Evolutionary conservation across 345 rosid species (phyloP), one percentile per base, ranked within the genome.

Genomic region (Clausena lansium): DNA sequence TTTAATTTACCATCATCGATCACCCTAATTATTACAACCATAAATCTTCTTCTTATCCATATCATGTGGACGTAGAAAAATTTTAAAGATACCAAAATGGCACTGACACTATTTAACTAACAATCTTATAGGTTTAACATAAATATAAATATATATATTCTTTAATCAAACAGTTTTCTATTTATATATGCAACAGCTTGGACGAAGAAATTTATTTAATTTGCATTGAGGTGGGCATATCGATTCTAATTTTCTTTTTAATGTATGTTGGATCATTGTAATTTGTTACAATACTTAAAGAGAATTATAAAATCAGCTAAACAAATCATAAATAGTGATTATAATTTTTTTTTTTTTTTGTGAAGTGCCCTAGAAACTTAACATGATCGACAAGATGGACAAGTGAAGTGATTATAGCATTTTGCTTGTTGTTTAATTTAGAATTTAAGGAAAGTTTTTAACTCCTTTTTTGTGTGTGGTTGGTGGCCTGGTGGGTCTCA

Each of bases 401-500:
- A 30, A 4, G 36, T 13, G 69, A 33, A 19, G 36, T 19, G 69
- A 66, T 2, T 8, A 4, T 36, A 36, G 38, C n/a, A 67, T 9
- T 67, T 36, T 20, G 39, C n/a, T n/a, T 36, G 1, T 38, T 22
- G 50, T n/a, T 67, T 67, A 24, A 4, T 10, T 22, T 15, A 2
- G 19, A 63, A 30, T 28, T 59, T 3, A 28, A 61, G 35, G 2
- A 17, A 14, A 63, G 6, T 4, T 15, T 4, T 30, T 32, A 20
- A 6, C 2, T 68, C 27, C 5, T 25, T 11, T 33, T 32, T 19
- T 17, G 19, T 9, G 28, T 1, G 38, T 20, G 79, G 73, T 67
- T 76, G 79, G 73, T 76, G 79, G 7, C 20, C 22, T 61, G 68
- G 59, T 60, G 73, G 39, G 73, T 76, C 73, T 36, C 39, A 19